Base-by-base conservation (phyloP, 257 asterid genomes). In the Cinchona pubescens region DNA sequence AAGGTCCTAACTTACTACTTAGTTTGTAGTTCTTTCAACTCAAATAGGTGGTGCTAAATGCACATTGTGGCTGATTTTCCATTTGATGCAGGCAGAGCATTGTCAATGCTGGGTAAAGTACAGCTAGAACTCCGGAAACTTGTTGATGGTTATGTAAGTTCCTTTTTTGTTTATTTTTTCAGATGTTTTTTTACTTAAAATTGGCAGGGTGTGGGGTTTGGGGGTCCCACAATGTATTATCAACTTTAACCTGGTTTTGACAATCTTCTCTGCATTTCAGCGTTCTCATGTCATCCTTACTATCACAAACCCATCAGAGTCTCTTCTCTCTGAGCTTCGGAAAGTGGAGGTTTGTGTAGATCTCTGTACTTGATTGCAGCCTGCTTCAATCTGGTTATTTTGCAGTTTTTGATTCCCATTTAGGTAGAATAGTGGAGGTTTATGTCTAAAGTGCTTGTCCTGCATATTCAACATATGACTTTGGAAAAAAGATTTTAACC, bases 121-220 rank as follows among this genome's bases (percentile, higher is more conserved):
- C 97, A 94, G 86, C 91, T 90, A 70, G 96, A 94, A 76, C 95
- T 94, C 79, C 99, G 88, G 89, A 90, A 91, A 84, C 88, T 89
- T 74, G 95, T 91, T 37, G 97, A 94, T 75, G 73, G 71, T 82
- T 94, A 94, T 69, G 99, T 94, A 77, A 84, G 97, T 89, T 67
- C 78, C 72, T 72, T 63, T 73, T 63, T 43, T 63, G 58, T 29
- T 46, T n/a, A n/a, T n/a, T n/a, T n/a, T n/a, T n/a, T n/a, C n/a
- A n/a, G n/a, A n/a, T n/a, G n/a, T n/a, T n/a, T n/a, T 71, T 6
- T 30, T 32, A 43, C n/a, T n/a, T n/a, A n/a, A n/a, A n/a, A n/a
- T 27, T 21, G 5, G 59, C 58, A 6, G 43, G 5, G 2, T 40
- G 75, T 13, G 21, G 61, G 67, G 71, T 12, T 27, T 29, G 19